Evolutionary conservation across 139 green algal genomes (phyloP).

Genomic region (Asterochloris erici): DNA sequence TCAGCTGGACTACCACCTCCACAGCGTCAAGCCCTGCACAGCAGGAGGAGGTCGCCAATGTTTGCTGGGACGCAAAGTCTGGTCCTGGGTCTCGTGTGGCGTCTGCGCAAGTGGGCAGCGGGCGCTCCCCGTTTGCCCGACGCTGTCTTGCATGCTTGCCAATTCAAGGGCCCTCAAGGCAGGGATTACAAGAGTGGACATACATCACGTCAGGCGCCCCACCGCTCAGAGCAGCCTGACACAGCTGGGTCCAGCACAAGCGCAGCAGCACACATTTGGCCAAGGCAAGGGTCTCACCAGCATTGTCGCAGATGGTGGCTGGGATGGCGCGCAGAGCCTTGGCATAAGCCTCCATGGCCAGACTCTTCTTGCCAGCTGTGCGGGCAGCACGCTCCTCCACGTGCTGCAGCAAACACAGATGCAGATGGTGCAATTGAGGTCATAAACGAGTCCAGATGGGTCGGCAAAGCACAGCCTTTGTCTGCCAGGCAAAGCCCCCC

Average conservation of each 20-base stretch:
- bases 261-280: not conserved
- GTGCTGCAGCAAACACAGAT: constrained; percentile 36
- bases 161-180: not conserved
- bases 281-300: constrained; percentile 42
- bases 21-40: too few relatives aligned
- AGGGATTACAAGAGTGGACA: too few relatives aligned
- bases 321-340: constrained; percentile 87
- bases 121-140: not conserved
- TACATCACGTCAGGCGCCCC: too few relatives aligned
- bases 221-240: not conserved
- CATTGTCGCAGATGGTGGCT: constrained; percentile 96
- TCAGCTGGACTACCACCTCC: too few relatives aligned
- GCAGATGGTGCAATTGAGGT: too few relatives aligned
- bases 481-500: too few relatives aligned
- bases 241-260: not conserved
- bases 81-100: too few relatives aligned
- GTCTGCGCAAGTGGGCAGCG: too few relatives aligned
- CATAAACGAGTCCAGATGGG: too few relatives aligned
- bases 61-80: too few relatives aligned
- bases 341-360: constrained; percentile 93
- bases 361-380: constrained; percentile 89
- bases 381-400: constrained; percentile 83
- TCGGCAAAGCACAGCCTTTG: too few relatives aligned
- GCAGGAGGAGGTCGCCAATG: too few relatives aligned
- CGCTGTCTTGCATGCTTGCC: not conserved